phyloP scores from a whole-genome alignment of 108 stramenopile species.

The Skeletonema tropicum region DNA sequence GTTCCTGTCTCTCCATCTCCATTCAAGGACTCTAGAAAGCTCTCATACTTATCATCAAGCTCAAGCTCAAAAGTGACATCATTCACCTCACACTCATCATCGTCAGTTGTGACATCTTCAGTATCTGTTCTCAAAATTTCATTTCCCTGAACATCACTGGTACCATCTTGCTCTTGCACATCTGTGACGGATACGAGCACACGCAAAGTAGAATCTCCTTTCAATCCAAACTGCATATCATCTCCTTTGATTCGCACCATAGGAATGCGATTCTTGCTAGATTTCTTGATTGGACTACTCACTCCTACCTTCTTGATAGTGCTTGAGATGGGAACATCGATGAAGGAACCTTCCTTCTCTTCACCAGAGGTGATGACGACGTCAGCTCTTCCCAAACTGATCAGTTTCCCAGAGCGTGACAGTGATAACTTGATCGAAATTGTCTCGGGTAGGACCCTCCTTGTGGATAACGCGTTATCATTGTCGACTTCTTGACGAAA shows the following conservation, averaged over 20 bases:
- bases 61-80: too few species aligned
- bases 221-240: constrained; percentile 13
- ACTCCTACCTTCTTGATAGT: background rate
- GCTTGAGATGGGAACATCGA: background rate
- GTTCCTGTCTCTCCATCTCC: too few species aligned
- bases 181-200: background rate
- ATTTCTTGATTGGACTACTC: background rate
- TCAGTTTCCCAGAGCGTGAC: background rate
- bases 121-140: too few species aligned
- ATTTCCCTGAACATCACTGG: background rate
- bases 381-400: background rate
- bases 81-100: background rate
- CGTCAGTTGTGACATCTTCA: background rate
- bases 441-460: background rate
- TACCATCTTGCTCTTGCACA: background rate
- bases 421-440: background rate
- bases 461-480: too few species aligned
- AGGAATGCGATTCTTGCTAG: background rate
- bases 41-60: too few species aligned
- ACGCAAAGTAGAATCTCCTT: background rate
- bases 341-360: background rate
- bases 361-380: background rate
- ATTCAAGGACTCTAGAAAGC: too few species aligned
- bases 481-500: background rate
- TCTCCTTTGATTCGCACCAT: background rate